Evolutionary conservation across 108 stramenopile genomes (phyloP).

Genomic region (Craspedostauros australis): DNA sequence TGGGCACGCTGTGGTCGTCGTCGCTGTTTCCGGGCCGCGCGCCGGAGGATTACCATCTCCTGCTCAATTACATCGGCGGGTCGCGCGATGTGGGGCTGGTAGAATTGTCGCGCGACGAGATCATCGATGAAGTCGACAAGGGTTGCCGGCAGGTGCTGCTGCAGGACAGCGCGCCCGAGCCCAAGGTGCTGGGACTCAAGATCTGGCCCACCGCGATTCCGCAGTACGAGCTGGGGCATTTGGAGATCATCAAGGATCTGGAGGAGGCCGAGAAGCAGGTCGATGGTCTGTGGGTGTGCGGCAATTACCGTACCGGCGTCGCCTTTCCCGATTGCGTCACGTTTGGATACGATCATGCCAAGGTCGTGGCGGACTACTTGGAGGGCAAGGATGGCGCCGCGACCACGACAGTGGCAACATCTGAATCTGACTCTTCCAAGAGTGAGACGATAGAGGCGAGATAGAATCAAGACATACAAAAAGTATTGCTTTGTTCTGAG

Average conservation of each 20-base stretch:
- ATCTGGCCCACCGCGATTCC: conserved; percentile 95
- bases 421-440: too few species aligned
- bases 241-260: conserved; percentile 56
- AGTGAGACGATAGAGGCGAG: too few species aligned
- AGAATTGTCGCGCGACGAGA: conserved; percentile 76
- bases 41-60: conserved; percentile 80
- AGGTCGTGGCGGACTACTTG: conserved; percentile 57
- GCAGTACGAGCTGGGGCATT: conserved; percentile 84
- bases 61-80: conserved; percentile 95
- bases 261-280: conserved; percentile 37
- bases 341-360: conserved; percentile 87
- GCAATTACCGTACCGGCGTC: conserved; percentile 93
- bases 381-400: too few species aligned
- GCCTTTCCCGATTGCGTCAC: conserved; percentile 94
- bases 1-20: conserved; percentile 92
- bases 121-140: conserved; percentile 82
- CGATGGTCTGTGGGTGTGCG: conserved; percentile 79
- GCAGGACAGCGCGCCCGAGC: conserved; percentile 67
- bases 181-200: conserved; percentile 79
- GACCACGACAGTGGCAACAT: too few species aligned
- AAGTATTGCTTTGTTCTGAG: too few species aligned
- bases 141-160: conserved; percentile 82
- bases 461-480: too few species aligned
- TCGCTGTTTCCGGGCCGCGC: conserved; percentile 91
- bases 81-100: conserved; percentile 85